Evolutionary conservation across 306 rosid genomes (phyloP).

Genomic region (Prunus mume): DNA sequence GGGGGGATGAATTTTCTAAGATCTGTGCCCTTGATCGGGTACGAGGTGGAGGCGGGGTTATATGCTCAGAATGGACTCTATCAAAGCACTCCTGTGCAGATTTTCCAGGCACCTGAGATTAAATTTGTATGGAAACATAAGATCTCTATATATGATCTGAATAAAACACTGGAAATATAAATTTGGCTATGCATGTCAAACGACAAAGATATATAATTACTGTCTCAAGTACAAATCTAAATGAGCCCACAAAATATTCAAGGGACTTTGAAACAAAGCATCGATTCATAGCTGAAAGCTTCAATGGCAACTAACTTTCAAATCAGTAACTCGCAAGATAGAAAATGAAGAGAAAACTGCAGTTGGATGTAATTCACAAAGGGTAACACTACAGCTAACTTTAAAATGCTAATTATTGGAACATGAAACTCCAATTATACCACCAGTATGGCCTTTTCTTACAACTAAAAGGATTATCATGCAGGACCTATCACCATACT

Average conservation of each 20-base stretch:
- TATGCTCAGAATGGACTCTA: slow-evolving; percentile 52
- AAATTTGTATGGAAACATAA: slow-evolving; percentile 21
- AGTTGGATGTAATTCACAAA: neutral
- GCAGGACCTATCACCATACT: neutral
- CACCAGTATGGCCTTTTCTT: neutral
- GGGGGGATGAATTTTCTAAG: slow-evolving; percentile 40
- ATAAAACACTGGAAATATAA: neutral
- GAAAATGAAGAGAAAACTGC: neutral
- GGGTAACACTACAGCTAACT: neutral
- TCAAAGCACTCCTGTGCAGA: slow-evolving; percentile 91
- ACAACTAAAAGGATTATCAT: neutral
- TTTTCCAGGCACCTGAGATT: slow-evolving; percentile 79
- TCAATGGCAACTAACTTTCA: neutral
- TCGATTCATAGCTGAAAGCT: neutral
- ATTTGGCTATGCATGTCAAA: slow-evolving; percentile 9
- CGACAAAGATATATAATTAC: slow-evolving; percentile 1
- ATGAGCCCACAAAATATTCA: neutral
- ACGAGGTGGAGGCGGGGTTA: slow-evolving; percentile 62
- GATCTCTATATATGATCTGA: neutral
- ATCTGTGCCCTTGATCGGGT: slow-evolving; percentile 59
- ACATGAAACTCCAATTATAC: neutral
- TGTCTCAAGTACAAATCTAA: neutral
- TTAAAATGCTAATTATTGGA: neutral
- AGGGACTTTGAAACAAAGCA: neutral
- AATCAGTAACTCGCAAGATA: neutral